Evolutionary conservation across 768 basidiomycete genomes (phyloP), one percentile per base, ranked within the genome.

Genomic region (Termitomyces sp.): DNA sequence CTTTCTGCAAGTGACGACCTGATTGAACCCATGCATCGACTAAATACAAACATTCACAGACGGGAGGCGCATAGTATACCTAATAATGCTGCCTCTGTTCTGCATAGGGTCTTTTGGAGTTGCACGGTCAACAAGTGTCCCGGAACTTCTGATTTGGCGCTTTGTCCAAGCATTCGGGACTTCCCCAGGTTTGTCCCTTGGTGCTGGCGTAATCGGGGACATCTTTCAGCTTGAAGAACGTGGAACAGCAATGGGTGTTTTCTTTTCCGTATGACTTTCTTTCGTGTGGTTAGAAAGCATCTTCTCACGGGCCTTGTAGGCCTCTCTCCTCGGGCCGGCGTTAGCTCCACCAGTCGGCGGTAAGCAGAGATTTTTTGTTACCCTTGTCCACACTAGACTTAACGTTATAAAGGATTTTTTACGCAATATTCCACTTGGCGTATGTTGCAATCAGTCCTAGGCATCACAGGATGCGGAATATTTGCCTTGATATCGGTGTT

Each of bases 391-490:
- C 11, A 40, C 55, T 43, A n/a, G 54, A 48, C 31, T 3, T 14
- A 9, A 37, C 5, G 2, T 38, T 26, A 0, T 38, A 1, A 21
- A 81, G 82, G 82, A 14, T 51, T 76, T 28, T 71, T 76, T 0
- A 76, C 86, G 0, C 72, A 85, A 52, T 86, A 85, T 59, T 76
- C 75, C 35, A 87, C 87, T 0, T 90, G 88, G 87, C 77, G 87
- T 0, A 59, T 74, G 3, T 78, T 86, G 67, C 86, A 89, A 63
- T 63, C 68, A 8, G 62, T 63, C 0, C 56, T 89, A 1, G 78
- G 77, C 3, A 38, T 73, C 0, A 66, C 71, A 40, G 78, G 77
- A 2, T 38, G 79, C 0, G 14, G 75, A 0, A 70, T 73, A 1
- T 71, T 81, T 37, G 7, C 76, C 6, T 58, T 71, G 5, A 71